Percentiles rank a stretch among this genome's conserved stretches.
Conservation (phyloP, 495 filamentous ascomycete genomes). For the Darksidea phi region DNA sequence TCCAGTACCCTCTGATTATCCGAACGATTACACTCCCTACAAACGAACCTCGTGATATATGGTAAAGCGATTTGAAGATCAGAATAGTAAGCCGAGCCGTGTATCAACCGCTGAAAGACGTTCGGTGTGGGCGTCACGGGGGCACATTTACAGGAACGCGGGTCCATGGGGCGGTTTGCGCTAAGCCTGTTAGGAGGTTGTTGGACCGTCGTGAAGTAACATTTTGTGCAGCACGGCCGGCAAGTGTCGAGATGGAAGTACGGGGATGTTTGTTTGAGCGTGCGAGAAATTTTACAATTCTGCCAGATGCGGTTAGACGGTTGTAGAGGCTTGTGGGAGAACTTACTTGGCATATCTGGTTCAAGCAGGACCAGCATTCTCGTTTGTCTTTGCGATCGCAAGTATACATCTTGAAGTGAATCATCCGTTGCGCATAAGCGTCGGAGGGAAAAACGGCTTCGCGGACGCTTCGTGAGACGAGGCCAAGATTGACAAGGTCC, state of each 20-base stretch:
- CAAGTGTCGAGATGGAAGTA: conserved; percentile 27
- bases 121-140: conserved; percentile 3
- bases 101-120: not conserved
- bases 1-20: conserved; percentile 1
- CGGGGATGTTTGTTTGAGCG: not conserved
- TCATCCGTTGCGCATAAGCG: conserved; percentile 8
- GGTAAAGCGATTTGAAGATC: not conserved
- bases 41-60: not conserved
- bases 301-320: conserved; percentile 3
- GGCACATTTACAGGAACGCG: conserved; percentile 12
- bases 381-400: conserved; percentile 9
- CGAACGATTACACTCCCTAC: conserved; percentile 6
- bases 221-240: conserved; percentile 23
- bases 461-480: conserved; percentile 25
- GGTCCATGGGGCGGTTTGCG: not conserved
- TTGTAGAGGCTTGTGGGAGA: not conserved
- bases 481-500: conserved; percentile 27
- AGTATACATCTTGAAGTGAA: conserved; percentile 26
- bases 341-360: conserved; percentile 26
- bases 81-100: not conserved
- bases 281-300: not conserved
- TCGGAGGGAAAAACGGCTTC: conserved; percentile 24
- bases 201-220: conserved; percentile 12
- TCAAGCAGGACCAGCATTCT: conserved; percentile 31
- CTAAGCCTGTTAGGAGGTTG: not conserved